Percentiles rank a stretch among this genome's conserved stretches.
phyloP scores from a whole-genome alignment of 768 basidiomycete species.

The Russula sp. region DNA sequence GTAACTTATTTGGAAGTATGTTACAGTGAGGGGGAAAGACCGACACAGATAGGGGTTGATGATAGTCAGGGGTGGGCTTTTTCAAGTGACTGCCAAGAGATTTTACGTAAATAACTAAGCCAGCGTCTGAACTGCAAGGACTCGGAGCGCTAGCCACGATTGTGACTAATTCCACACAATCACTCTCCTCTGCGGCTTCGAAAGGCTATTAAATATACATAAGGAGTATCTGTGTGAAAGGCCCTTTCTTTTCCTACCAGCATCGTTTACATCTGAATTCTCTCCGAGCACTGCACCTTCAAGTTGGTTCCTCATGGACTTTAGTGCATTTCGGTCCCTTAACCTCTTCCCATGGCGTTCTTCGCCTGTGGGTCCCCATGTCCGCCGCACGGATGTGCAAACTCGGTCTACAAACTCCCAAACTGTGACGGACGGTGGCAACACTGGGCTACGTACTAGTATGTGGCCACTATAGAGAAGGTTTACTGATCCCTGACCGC shows the following conservation, averaged over 20 bases:
- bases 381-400: neutral
- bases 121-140: no score
- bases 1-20: no score
- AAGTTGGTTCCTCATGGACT: neutral
- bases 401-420: neutral
- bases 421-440: neutral
- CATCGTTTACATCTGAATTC: neutral
- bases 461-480: no score
- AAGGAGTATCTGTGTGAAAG: neutral
- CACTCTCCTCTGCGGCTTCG: neutral
- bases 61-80: no score
- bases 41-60: no score
- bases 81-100: no score
- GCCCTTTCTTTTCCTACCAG: neutral
- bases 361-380: neutral
- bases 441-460: neutral
- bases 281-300: neutral
- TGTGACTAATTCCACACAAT: neutral
- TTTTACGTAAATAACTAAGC: no score
- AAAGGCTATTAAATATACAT: neutral
- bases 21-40: no score
- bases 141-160: no score
- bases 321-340: slow-evolving; percentile 2
- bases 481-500: neutral
- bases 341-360: slow-evolving; percentile 3